A percentile compares a stretch with the other conserved stretches of the same genome.
Evolutionary conservation across 805 yeast genomes (phyloP).

Genomic region (Lipomyces yamadae): DNA sequence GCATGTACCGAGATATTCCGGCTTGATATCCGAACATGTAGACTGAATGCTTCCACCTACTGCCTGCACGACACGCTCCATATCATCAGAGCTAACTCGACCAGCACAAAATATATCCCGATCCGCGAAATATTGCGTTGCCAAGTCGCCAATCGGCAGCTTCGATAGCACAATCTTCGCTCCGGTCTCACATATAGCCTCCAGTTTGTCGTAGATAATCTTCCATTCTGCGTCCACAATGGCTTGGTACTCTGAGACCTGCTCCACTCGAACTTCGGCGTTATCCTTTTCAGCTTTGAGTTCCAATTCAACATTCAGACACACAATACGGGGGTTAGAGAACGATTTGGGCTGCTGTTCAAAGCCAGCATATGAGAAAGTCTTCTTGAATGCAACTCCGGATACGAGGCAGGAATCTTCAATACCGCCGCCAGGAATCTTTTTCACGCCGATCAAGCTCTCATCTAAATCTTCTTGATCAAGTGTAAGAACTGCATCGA

Average conservation of each 20-base stretch:
- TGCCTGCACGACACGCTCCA: conserved; percentile 90
- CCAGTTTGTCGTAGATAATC: conserved; percentile 83
- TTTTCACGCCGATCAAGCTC: conserved; percentile 88
- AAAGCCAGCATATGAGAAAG: conserved; percentile 97
- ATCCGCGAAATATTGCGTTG: conserved; percentile 98
- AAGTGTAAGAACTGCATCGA: conserved; percentile 87
- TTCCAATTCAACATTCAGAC: conserved; percentile 90
- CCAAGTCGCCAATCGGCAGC: conserved; percentile 96
- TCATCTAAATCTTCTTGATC: conserved; percentile 88
- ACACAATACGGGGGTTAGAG: conserved; percentile 76
- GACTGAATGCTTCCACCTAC: conserved; percentile 92
- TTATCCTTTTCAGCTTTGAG: conserved; percentile 98
- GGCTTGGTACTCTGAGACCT: conserved; percentile 91
- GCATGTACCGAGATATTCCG: conserved; percentile 83
- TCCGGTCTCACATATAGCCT: conserved; percentile 80
- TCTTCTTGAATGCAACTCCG: conserved; percentile 97
- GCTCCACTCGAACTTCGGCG: conserved; percentile 95
- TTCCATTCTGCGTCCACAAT: conserved; percentile 99
- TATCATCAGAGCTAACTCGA: conserved; percentile 83
- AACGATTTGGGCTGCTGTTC: conserved; percentile 96
- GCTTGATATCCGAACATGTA: conserved; percentile 62
- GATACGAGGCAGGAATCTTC: conserved; percentile 87
- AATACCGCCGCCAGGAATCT: conserved; percentile 94
- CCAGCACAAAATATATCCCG: conserved; percentile 97
- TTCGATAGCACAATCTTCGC: conserved; percentile 92